Base-by-base conservation (phyloP, 805 yeast genomes). In the Maudiozyma bulderi region DNA sequence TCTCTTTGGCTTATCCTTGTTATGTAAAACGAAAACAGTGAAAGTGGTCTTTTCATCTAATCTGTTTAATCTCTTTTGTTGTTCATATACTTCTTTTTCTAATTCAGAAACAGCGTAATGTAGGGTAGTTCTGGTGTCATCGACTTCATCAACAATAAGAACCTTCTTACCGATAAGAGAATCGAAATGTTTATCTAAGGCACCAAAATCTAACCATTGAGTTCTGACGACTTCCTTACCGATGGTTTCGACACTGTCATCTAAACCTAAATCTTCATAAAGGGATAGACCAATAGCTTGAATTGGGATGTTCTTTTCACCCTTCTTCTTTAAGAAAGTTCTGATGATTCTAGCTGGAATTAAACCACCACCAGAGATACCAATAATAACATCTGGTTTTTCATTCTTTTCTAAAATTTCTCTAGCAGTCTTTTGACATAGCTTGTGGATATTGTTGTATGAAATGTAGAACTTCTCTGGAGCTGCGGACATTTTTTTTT, bases 51-150 rank as follows among this genome's bases (percentile, higher is more conserved):
- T 66, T 57, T 80, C 86, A 55, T 76, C 67, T 48, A 72, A 60
- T 56, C 84, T 78, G 39, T 83, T 82, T 49, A 81, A 69, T 58
- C 73, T 72, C 52, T 68, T 70, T 54, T 86, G 86, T 57, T 81
- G 81, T 47, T 72, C 75, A 45, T 69, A 68, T 43, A 86, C 81
- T 51, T 75, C 78, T 45, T 67, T 64, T 63, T 81, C 76, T 54
- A 87, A 72, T 67, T 87, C 95, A 9, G 80, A 72, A 39, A 86
- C 77, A 2, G 95, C 95, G 61, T 86, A 87, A 64, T 85, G 91
- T 50, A 87, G 71, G 2, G 95, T 87, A 47, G 95, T 87, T 74
- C 95, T 83, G 28, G 95, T 86, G 64, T 87, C 95, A 66, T 87
- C 95, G 44, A 87, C 95, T 70, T 87, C 95, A 66, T 87, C 95